Evolutionary conservation across 1,139 yeast species (phyloP), one percentile per base, ranked within the genome.

Genomic region (Diutina mesorugosa): DNA sequence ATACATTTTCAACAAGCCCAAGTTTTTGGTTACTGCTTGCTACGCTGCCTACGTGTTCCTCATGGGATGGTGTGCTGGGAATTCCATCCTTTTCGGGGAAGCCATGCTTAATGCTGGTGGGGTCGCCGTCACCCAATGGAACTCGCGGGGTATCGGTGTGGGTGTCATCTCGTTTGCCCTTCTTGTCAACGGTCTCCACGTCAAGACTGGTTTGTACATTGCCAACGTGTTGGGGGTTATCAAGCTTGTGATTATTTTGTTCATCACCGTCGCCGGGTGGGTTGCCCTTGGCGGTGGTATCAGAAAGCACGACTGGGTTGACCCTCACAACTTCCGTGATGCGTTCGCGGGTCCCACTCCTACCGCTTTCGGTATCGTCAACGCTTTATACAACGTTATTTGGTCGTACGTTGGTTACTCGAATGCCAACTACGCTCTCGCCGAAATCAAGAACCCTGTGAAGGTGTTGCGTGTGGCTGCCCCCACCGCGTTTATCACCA

Each of bases 1-100:
- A 67, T 84, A 80, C 63, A 81, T 87, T 60, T 88, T 77, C 71
- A 76, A 73, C 56, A 80, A 77, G 64, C 96, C 96, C 35, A 80
- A 76, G 65, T 84, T 84, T 64, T 74, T 89, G 59, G 78, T 85
- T 55, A 81, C 89, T 26, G 84, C 89, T 56, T 81, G 87, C 83
- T 88, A 87, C 65, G 90, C 89, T 1, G 70, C 90, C 4, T 87
- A 87, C 65, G 84, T 83, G 30, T 84, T 88, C 65, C 79, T 87
- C 66, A 75, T 88, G 58, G 95, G 95, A 48, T 87, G 93, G 90
- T 93, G 95, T 18, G 83, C 95, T 7, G 89, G 93, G 67, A 85
- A 85, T 69, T 80, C 79, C 51, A 70, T 77, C 54, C 79, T 76
- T 52, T 76, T 75, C 47, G 81, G 81, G 48, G 80, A 77, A 63